phyloP scores from a whole-genome alignment of 1,284 basidiomycete species.

The Cryptococcus neoformans region DNA sequence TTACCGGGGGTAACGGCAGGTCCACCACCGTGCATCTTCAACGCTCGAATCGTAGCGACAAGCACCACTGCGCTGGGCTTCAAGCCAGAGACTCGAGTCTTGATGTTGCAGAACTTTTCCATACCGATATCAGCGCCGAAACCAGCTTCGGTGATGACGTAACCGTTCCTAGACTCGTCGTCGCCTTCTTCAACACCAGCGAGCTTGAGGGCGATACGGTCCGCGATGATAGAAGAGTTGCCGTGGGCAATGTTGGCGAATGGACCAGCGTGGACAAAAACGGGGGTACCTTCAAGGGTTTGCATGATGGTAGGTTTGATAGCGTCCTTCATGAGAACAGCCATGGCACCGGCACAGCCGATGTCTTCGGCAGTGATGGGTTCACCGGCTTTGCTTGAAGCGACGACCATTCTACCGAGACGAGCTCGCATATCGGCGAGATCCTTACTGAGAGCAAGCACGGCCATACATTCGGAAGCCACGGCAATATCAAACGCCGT shows the following conservation, averaged over 20 bases:
- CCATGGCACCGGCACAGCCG: constrained; percentile 91
- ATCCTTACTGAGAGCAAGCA: constrained; percentile 85
- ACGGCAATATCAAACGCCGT: constrained; percentile 97
- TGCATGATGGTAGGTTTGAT: constrained; percentile 99
- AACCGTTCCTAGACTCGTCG: constrained; percentile 72
- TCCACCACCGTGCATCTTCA: constrained; percentile 99
- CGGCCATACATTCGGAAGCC: constrained; percentile 98
- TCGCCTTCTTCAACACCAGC: constrained; percentile 96
- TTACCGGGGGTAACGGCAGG: constrained; percentile 95
- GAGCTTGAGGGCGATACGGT: constrained; percentile 93
- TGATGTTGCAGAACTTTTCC: constrained; percentile 99
- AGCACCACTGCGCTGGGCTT: constrained; percentile 92
- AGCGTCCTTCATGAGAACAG: constrained; percentile 98
- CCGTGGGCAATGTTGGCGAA: constrained; percentile 99
- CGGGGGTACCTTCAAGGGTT: constrained; percentile 93
- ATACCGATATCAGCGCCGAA: constrained; percentile 99
- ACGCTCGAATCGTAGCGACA: constrained; percentile 93
- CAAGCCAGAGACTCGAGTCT: constrained; percentile 91
- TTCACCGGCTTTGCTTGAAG: constrained; percentile 87
- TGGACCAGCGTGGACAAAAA: constrained; percentile 98
- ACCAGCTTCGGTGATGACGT: constrained; percentile 97
- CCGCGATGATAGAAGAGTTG: constrained; percentile 97
- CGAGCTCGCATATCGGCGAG: constrained; percentile 80
- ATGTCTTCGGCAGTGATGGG: constrained; percentile 96
- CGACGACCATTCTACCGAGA: constrained; percentile 78